phyloP scores from a whole-genome alignment of 2,329 filamentous ascomycete genomes.

The Blastomyces percursus region DNA sequence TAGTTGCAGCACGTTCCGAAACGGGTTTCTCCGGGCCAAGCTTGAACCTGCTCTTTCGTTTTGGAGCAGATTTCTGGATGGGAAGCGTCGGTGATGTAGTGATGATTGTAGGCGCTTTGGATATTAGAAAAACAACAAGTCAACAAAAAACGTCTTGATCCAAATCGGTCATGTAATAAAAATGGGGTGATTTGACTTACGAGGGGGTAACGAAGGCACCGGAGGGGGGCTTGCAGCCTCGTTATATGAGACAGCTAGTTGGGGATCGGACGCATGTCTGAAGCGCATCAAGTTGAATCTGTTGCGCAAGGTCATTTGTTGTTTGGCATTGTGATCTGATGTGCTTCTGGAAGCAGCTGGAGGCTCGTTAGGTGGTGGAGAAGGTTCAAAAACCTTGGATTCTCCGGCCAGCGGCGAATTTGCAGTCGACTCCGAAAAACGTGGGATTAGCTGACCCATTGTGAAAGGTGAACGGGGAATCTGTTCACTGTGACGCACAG shows the following conservation, averaged over 20 bases:
- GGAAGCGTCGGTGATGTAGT: constrained; percentile 74
- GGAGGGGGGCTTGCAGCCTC: constrained; percentile 41
- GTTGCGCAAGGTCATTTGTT: constrained; percentile 21
- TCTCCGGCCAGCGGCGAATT: constrained; percentile 5
- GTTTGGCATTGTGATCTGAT: constrained; percentile 5
- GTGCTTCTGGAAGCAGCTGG: not conserved
- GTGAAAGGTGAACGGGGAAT: constrained; percentile 9
- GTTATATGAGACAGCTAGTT: constrained; percentile 66
- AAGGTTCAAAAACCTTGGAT: not conserved
- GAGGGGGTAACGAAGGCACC: constrained; percentile 30
- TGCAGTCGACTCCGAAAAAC: constrained; percentile 8
- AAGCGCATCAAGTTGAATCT: constrained; percentile 64
- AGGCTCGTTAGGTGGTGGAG: not conserved
- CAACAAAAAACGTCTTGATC: not conserved
- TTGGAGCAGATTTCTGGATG: constrained; percentile 41
- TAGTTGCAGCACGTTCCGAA: constrained; percentile 22
- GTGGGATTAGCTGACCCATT: constrained; percentile 6
- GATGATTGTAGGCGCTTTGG: constrained; percentile 57
- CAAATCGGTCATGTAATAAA: constrained; percentile 3
- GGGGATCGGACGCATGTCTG: constrained; percentile 86
- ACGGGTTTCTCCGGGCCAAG: constrained; percentile 22
- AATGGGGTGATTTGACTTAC: constrained; percentile 19
- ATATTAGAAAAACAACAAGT: constrained; percentile 7
- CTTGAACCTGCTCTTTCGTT: constrained; percentile 33
- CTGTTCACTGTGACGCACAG: constrained; percentile 11